phyloP scores from a whole-genome alignment of 1,139 yeast genomes.

The Candida tunisiensis region DNA sequence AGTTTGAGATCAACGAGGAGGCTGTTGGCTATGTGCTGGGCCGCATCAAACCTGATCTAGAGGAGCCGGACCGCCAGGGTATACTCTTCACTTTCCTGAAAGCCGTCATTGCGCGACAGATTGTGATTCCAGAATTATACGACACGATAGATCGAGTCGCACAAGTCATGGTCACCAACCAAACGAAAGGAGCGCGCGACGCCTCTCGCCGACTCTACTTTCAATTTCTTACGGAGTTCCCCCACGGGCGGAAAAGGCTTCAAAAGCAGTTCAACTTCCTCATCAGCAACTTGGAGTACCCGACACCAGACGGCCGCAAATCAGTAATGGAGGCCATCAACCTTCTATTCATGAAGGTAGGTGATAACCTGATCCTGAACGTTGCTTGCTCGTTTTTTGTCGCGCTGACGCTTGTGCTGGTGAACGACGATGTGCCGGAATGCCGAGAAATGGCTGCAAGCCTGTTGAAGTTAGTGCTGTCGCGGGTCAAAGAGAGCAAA shows the following conservation, averaged over 20 bases:
- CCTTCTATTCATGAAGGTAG: conserved; percentile 49
- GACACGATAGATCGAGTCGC: conserved; percentile 76
- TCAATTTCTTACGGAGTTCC: conserved; percentile 84
- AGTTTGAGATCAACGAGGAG: conserved; percentile 47
- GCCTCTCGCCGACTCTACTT: conserved; percentile 73
- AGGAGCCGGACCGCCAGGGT: conserved; percentile 82
- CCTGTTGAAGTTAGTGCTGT: conserved; percentile 39
- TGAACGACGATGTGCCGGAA: conserved; percentile 62
- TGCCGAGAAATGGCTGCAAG: conserved; percentile 78
- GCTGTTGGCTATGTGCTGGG: conserved; percentile 63
- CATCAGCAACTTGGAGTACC: conserved; percentile 72
- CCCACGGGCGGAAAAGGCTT: conserved; percentile 76
- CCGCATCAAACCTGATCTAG: conserved; percentile 75
- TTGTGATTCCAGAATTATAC: conserved; percentile 75
- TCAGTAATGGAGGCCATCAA: conserved; percentile 83
- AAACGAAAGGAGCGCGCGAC: conserved; percentile 67
- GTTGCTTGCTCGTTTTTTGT: conserved; percentile 69
- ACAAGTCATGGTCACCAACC: conserved; percentile 81
- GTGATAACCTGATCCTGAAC: conserved; percentile 37
- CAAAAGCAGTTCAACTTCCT: conserved; percentile 72
- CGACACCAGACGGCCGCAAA: conserved; percentile 74
- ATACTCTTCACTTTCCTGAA: conserved; percentile 73
- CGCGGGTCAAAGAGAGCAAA: conserved; percentile 30
- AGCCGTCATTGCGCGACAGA: conserved; percentile 54
- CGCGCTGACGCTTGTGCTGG: conserved; percentile 59